A percentile compares a stretch with the other conserved stretches of the same genome.
phyloP scores from a whole-genome alignment of 345 rosid genomes.

The Raphanus raphanistrum region DNA sequence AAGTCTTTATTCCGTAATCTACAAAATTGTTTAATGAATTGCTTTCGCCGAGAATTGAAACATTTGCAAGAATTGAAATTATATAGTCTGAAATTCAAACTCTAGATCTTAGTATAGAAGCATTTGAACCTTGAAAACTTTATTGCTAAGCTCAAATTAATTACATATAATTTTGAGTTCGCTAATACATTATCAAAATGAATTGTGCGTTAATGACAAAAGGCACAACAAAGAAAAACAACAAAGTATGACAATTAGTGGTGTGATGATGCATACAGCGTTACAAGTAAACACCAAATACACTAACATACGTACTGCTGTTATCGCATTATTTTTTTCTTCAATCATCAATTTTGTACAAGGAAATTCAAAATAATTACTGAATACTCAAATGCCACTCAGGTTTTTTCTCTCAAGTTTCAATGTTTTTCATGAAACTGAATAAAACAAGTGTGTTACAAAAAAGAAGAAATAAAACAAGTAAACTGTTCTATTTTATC shows the following conservation, averaged over 20 bases:
- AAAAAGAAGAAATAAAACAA: neutral
- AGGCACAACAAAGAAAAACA: neutral
- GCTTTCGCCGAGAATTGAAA: too few relatives aligned
- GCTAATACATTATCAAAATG: neutral
- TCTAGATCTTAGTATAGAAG: too few relatives aligned
- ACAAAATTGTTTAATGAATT: too few relatives aligned
- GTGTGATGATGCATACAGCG: neutral
- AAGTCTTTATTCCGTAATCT: too few relatives aligned
- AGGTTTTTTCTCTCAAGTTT: neutral
- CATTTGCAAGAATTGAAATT: too few relatives aligned
- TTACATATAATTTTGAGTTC: neutral
- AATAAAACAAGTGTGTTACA: neutral
- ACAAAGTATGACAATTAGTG: neutral
- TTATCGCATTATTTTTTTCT: neutral
- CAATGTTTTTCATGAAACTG: neutral
- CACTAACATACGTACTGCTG: neutral
- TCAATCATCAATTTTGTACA: neutral
- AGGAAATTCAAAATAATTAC: neutral
- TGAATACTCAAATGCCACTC: neutral
- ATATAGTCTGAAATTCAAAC: too few relatives aligned
- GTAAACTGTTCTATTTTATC: neutral
- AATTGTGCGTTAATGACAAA: neutral
- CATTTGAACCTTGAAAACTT: neutral
- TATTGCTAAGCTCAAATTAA: neutral
- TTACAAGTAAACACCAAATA: neutral